phyloP scores from a whole-genome alignment of 1,139 yeast species.

The Debaryomyces subglobosus region DNA sequence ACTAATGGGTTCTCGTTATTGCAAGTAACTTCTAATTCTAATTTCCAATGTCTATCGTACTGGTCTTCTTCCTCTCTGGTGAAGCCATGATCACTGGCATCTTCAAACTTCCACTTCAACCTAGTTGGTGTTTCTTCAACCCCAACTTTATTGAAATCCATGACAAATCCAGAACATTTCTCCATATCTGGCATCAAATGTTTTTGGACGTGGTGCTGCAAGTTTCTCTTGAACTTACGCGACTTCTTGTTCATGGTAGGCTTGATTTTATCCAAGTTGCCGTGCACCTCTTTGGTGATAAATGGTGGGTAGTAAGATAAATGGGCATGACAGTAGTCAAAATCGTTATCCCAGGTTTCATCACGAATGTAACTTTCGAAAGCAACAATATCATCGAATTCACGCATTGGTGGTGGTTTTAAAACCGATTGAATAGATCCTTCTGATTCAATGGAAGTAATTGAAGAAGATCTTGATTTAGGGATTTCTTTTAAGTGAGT shows the following conservation, averaged over 20 bases:
- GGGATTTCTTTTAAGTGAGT: constrained; percentile 46
- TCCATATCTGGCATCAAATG: constrained; percentile 70
- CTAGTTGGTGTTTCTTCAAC: constrained; percentile 49
- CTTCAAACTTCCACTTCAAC: constrained; percentile 58
- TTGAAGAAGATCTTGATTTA: constrained; percentile 34
- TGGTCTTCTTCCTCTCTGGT: constrained; percentile 47
- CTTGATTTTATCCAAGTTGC: constrained; percentile 71
- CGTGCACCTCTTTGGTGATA: constrained; percentile 65
- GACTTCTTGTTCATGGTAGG: constrained; percentile 74
- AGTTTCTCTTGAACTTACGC: constrained; percentile 70
- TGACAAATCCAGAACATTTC: constrained; percentile 58
- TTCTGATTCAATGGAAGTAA: constrained; percentile 40
- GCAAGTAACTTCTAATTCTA: constrained; percentile 59
- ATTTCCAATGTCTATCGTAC: constrained; percentile 57
- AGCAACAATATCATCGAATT: constrained; percentile 64
- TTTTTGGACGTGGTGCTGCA: constrained; percentile 74
- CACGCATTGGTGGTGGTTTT: constrained; percentile 46
- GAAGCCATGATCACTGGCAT: constrained; percentile 57
- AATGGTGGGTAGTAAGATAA: constrained; percentile 74
- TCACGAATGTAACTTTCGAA: constrained; percentile 69
- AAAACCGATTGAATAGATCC: constrained; percentile 35
- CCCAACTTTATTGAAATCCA: constrained; percentile 55
- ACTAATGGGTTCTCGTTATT: constrained; percentile 63
- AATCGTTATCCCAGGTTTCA: constrained; percentile 77
- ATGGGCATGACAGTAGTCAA: constrained; percentile 68